Base-by-base conservation (phyloP, 2,329 filamentous ascomycete species). In the Stachybotrys chlorohalonatus region DNA sequence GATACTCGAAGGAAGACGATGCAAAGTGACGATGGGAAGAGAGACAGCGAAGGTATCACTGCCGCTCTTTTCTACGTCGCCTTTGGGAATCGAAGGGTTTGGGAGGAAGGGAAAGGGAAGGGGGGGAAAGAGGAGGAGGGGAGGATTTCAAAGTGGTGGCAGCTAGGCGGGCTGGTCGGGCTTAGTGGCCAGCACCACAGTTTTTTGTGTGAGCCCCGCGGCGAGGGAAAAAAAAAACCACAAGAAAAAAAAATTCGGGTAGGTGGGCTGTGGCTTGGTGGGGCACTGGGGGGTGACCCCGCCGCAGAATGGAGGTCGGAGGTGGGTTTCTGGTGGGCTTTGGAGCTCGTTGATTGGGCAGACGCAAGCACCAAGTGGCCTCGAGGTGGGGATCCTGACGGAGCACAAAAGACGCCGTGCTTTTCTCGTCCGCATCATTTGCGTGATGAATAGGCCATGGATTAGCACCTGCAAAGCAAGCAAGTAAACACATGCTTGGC, bases 21-120 rank as follows among this genome's bases (percentile, higher is more conserved):
- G 63, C 61, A 63, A 65, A 66, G 62, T 62, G 61, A 66, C 64
- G 64, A 66, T 65, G 62, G 54, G 60, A 68, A 63, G 66, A 70
- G 68, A 66, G 66, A 72, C 70, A 73, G 70, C 66, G 66, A 65
- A 55, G 55, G 53, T 62, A 66, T 67, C 63, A 71, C 70, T 71
- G 70, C 63, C 70, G 66, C 68, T 71, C 68, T 69, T 64, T 66
- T 64, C 68, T 66, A 66, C 66, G 68, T 70, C 68, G 63, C 69
- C 70, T 65, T 64, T 11, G 46, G 17, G 56, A 54, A 59, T 58
- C 53, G 59, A 52, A 57, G 57, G 54, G 57, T 52, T 55, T 56
- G 58, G 60, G 55, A 53, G 55, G 58, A 60, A 60, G 57, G 61
- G 59, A 57, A 24, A 56, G 58, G 59, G 60, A 62, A 61, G 61